These are phyloP conservation scores for Neurospora pannonica DNA, from an alignment of 495 filamentous ascomycete species.

Conservation along the genomic window DNA sequence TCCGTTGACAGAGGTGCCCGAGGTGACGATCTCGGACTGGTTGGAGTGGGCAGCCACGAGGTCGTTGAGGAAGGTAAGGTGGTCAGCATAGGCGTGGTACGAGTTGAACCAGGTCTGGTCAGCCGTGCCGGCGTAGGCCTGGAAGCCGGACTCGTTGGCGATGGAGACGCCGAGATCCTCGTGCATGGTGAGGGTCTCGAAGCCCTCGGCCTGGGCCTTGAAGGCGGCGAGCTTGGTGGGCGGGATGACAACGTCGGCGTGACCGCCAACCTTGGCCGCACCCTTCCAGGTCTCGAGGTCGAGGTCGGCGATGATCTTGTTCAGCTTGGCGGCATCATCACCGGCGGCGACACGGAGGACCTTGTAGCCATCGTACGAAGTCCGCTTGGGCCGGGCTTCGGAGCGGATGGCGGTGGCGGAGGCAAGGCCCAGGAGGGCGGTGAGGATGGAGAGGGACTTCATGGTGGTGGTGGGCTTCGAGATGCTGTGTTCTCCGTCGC, in stretches of 20 bases:
- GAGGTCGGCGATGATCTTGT: slow-evolving; percentile 14
- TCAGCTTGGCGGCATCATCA: slow-evolving; percentile 14
- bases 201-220: slow-evolving; percentile 8
- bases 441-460: slow-evolving; percentile 8
- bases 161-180: slow-evolving; percentile 22
- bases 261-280: slow-evolving; percentile 10
- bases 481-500: background rate
- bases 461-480: background rate
- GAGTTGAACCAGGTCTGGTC: slow-evolving; percentile 43
- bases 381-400: slow-evolving; percentile 3
- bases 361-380: slow-evolving; percentile 24
- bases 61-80: slow-evolving; percentile 43
- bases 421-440: slow-evolving; percentile 8
- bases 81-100: slow-evolving; percentile 49
- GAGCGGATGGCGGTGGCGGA: slow-evolving; percentile 4
- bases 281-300: slow-evolving; percentile 24
- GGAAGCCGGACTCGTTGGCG: slow-evolving; percentile 12
- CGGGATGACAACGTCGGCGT: slow-evolving; percentile 23
- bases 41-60: slow-evolving; percentile 36
- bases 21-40: slow-evolving; percentile 43
- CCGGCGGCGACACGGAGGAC: slow-evolving; percentile 18
- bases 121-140: slow-evolving; percentile 11
- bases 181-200: slow-evolving; percentile 19
- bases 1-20: slow-evolving; percentile 42
- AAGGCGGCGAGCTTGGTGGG: slow-evolving; percentile 16